phyloP scores from a whole-genome alignment of 768 basidiomycete genomes.

The Pholiota molesta region DNA sequence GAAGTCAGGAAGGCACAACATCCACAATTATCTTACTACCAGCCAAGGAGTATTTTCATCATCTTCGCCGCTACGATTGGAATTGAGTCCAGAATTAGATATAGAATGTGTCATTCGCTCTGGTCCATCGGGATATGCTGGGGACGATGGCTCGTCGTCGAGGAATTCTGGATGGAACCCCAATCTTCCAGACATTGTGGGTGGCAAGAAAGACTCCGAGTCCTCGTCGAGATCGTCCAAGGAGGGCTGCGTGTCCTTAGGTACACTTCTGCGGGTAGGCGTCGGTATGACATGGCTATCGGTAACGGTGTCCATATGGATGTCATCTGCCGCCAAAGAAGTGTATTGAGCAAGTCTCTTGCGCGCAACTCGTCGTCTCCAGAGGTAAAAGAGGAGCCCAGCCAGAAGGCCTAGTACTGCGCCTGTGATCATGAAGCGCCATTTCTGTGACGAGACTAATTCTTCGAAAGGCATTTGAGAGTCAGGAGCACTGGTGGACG shows the following conservation, averaged over 20 bases:
- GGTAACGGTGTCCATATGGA: conserved; percentile 74
- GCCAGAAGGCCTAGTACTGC: conserved; percentile 72
- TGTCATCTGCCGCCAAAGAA: conserved; percentile 65
- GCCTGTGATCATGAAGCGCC: conserved; percentile 81
- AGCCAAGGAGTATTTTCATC: conserved; percentile 4
- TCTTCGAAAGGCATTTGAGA: conserved; percentile 46
- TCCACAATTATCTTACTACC: not conserved
- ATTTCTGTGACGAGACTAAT: conserved; percentile 80
- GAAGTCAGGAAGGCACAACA: not conserved
- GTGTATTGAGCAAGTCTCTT: conserved; percentile 50
- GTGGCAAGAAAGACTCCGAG: conserved; percentile 7
- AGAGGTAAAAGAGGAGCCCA: conserved; percentile 71
- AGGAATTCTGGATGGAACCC: conserved; percentile 81
- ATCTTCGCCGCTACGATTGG: not conserved
- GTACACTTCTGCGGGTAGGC: not conserved
- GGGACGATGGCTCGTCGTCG: conserved; percentile 65
- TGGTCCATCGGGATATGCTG: conserved; percentile 45
- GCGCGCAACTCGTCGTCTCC: conserved; percentile 55
- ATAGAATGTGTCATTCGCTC: not conserved
- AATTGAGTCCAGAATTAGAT: not conserved
- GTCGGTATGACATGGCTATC: conserved; percentile 11
- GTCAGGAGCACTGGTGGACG: conserved; percentile 46
- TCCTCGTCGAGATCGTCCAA: not conserved
- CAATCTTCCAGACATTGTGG: conserved; percentile 40
- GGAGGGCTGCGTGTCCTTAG: not conserved